phyloP scores from a whole-genome alignment of 371 early-diverging fungal genomes.

The Mucor circinelloides region DNA sequence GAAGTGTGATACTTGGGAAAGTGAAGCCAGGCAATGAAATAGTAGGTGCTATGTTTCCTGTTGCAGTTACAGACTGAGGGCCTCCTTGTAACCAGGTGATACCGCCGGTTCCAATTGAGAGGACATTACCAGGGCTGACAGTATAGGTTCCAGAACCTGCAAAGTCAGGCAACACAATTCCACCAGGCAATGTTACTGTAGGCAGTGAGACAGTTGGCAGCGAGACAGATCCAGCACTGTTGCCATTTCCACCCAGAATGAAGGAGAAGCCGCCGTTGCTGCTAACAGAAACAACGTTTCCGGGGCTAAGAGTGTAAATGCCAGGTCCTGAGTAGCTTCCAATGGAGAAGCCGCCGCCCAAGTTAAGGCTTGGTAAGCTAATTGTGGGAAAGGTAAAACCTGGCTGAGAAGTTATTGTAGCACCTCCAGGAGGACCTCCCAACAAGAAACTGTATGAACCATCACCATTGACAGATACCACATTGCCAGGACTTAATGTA shows the following conservation, averaged over 20 bases:
- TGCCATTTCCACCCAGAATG: neutral
- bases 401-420: neutral
- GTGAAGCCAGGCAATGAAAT: neutral
- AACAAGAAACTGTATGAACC: neutral
- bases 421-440: neutral
- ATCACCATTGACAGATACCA: neutral
- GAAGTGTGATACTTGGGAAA: neutral
- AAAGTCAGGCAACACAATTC: neutral
- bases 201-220: neutral
- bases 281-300: slow-evolving; percentile 4
- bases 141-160: slow-evolving; percentile 6
- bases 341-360: neutral
- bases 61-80: neutral
- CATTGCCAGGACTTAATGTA: slow-evolving; percentile 9
- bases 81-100: neutral
- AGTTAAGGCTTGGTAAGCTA: neutral
- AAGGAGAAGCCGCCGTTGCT: neutral
- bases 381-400: slow-evolving; percentile 3
- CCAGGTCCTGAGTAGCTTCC: slow-evolving; percentile 8
- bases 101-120: neutral
- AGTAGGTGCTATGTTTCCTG: neutral
- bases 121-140: slow-evolving; percentile 2
- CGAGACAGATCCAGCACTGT: neutral
- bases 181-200: neutral
- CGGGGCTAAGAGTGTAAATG: slow-evolving; percentile 8